Conservation (phyloP, 257 asterid genomes). For the Capsicum baccatum region DNA sequence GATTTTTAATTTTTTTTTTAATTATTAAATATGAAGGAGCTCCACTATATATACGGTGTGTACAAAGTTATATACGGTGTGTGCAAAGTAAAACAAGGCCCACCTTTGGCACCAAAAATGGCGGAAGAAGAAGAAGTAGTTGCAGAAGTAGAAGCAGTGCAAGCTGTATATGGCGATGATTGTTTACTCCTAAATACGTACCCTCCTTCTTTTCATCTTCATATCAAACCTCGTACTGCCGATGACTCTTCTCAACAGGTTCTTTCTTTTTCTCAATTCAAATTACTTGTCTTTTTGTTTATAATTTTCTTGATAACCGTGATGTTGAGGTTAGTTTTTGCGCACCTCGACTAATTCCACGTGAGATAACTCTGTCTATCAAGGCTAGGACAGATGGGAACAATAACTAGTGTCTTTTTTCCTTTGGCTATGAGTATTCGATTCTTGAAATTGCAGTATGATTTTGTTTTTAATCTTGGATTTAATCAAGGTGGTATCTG, state of each 20-base stretch:
- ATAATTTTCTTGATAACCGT: no score
- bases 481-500: background rate
- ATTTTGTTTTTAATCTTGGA: background rate
- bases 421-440: background rate
- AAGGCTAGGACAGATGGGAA: no score
- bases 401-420: no score
- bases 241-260: conserved; percentile 86
- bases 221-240: conserved; percentile 89
- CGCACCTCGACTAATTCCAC: no score
- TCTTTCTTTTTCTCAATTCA: background rate
- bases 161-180: conserved; percentile 82
- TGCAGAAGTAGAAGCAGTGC: conserved; percentile 75
- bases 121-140: conserved; percentile 65
- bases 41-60: background rate
- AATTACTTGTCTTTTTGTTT: no score
- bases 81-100: background rate
- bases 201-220: conserved; percentile 79
- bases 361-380: no score
- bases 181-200: conserved; percentile 54
- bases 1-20: no score
- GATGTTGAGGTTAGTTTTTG: no score
- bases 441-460: background rate
- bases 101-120: conserved; percentile 39
- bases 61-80: background rate
- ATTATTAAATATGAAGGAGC: background rate